A percentile compares a stretch with the other conserved stretches of the same genome.
These are phyloP conservation scores for Albugo candida DNA, from an alignment of 352 stramenopile genomes.

Conservation along the genomic window DNA sequence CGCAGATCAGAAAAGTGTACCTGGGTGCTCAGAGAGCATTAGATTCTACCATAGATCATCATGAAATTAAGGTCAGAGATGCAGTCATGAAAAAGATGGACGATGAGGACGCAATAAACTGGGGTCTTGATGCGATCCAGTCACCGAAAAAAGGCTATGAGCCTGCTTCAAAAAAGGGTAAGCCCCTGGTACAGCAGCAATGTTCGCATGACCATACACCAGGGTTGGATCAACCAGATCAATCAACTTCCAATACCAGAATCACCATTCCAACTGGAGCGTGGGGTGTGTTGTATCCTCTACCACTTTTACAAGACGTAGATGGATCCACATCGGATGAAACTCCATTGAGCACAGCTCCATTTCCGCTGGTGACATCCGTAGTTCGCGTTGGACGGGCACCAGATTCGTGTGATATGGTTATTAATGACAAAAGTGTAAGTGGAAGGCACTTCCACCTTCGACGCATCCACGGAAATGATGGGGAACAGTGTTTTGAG, in stretches of 20 bases:
- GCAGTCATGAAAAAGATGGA: constrained; percentile 49
- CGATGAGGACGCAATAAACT: constrained; percentile 58
- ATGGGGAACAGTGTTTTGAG: constrained; percentile 46
- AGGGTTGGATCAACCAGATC: too few species aligned
- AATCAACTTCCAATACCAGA: too few species aligned
- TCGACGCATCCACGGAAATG: constrained; percentile 33
- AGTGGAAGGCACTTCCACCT: constrained; percentile 74
- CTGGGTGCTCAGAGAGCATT: constrained; percentile 53
- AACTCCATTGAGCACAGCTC: constrained; percentile 18
- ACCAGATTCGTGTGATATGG: constrained; percentile 68
- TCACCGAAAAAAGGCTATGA: constrained; percentile 18
- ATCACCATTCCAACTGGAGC: constrained; percentile 25
- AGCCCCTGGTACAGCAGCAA: too few species aligned
- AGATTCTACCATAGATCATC: constrained; percentile 42
- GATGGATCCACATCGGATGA: constrained; percentile 12
- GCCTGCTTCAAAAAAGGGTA: too few species aligned
- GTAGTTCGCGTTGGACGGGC: constrained; percentile 61
- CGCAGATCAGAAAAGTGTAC: constrained; percentile 53
- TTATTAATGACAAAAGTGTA: constrained; percentile 76
- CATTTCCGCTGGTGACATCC: constrained; percentile 46
- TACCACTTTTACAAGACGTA: constrained; percentile 51
- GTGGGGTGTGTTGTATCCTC: constrained; percentile 49
- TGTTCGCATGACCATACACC: too few species aligned
- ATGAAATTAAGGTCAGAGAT: constrained; percentile 30
- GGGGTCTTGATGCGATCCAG: constrained; percentile 67